Evolutionary conservation across 2,329 filamentous ascomycete species (phyloP), one percentile per base, ranked within the genome.

Genomic region (Alternaria sp.): DNA sequence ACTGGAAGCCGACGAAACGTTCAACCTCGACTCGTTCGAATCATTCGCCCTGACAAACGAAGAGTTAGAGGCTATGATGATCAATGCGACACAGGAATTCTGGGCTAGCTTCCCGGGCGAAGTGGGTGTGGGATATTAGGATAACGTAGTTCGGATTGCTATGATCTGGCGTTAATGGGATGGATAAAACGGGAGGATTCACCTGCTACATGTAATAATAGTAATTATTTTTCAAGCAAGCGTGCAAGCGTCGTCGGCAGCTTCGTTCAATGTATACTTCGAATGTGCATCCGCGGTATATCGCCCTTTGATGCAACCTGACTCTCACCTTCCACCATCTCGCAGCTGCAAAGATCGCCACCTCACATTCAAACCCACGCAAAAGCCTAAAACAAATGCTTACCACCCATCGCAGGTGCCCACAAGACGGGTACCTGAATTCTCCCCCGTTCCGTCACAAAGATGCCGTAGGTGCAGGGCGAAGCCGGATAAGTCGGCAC

Each of bases 31-130:
- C 32, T 65, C 65, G 11, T 78, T 78, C 49, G 73, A 79, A 32
- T 65, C 65, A 11, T 78, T 78, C 47, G 73, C 79, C 25, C 64
- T 80, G 40, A 72, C 73, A 0, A 77, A 75, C 32, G 76, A 75
- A 5, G 79, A 79, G 17, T 67, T 81, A 49, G 77, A 80, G 46
- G 75, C 77, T n/a, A 75, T 79, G 58, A 77, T 80, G 69, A 75
- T 77, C 57, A 77, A 72, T 57, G 77, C 77, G 9, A 80, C 79
- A 26, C 77, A 80, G 58, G 79, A 80, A 7, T 81, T 81, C 43
- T 81, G 79, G 78, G 77, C 71, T 13, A 75, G 74, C 21, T 80
- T 81, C 51, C 78, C 78, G 0, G 78, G 79, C 5, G 78, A 81
- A 54, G 79, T 80, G 6, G 78, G 77, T 17, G 75, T 74, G 19